A percentile compares a stretch with the other conserved stretches of the same genome.
Conservation (phyloP, 179 eudicot genomes). For the Pouteria campechiana region DNA sequence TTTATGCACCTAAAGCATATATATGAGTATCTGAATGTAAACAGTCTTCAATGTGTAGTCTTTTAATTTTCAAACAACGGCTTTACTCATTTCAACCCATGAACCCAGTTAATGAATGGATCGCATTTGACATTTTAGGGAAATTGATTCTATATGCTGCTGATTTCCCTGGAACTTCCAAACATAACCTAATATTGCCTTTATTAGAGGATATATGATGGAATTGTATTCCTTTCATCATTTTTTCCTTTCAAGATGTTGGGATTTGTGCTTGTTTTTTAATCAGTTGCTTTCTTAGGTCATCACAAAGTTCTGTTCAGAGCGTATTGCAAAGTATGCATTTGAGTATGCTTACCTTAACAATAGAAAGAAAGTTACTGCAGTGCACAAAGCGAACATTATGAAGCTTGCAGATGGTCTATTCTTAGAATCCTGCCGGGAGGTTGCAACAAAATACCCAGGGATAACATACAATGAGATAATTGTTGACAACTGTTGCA, state of each 20-base stretch:
- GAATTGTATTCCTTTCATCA: neutral
- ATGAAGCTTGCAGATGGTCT: slow-evolving; percentile 95
- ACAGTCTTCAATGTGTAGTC: too few species aligned
- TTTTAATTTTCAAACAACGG: too few species aligned
- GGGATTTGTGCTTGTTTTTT: slow-evolving; percentile 2
- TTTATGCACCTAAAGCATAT: too few species aligned
- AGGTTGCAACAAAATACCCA: slow-evolving; percentile 67
- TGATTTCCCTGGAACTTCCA: too few species aligned
- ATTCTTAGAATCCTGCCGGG: slow-evolving; percentile 79
- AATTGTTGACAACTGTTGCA: slow-evolving; percentile 96
- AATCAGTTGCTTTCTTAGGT: slow-evolving; percentile 37
- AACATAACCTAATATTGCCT: too few species aligned
- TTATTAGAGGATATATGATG: too few species aligned
- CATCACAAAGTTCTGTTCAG: slow-evolving; percentile 90
- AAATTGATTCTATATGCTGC: too few species aligned
- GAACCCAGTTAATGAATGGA: too few species aligned
- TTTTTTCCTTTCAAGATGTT: neutral
- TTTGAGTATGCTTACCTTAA: slow-evolving; percentile 87
- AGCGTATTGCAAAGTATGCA: slow-evolving; percentile 84
- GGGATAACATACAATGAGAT: slow-evolving; percentile 69
- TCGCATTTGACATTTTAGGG: too few species aligned
- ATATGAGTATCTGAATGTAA: too few species aligned
- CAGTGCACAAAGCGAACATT: slow-evolving; percentile 93
- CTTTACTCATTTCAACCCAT: too few species aligned
- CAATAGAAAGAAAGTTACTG: slow-evolving; percentile 83